These are phyloP conservation scores for Lavandula angustifolia DNA, from an alignment of 257 asterid species.

Conservation along the genomic window DNA sequence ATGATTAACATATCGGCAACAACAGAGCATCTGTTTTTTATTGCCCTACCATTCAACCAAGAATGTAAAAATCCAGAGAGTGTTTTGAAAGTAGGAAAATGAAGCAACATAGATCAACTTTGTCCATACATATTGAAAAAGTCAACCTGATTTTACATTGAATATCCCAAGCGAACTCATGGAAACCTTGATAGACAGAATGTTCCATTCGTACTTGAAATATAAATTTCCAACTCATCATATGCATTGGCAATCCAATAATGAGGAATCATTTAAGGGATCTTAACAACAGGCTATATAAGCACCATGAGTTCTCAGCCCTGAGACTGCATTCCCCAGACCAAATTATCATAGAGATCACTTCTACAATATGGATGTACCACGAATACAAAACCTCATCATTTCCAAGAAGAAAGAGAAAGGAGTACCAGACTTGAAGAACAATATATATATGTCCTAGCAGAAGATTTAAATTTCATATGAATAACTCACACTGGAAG, in stretches of 20 bases:
- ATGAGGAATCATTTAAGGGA: conserved; percentile 7
- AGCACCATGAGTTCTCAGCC: conserved; percentile 16
- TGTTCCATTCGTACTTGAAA: not conserved
- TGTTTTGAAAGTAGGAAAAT: not conserved
- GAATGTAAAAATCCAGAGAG: not conserved
- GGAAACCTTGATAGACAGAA: not conserved
- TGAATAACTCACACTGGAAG: conserved; percentile 51
- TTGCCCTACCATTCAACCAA: conserved; percentile 3
- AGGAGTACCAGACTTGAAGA: conserved; percentile 4
- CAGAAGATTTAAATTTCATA: not conserved
- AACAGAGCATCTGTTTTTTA: not conserved
- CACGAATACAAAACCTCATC: not conserved
- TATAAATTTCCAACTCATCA: conserved; percentile 8
- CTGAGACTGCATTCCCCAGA: conserved; percentile 8
- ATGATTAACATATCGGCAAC: not conserved
- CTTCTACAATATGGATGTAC: not conserved
- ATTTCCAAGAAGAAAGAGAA: conserved; percentile 7
- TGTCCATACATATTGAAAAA: not conserved
- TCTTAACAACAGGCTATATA: conserved; percentile 10
- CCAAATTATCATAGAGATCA: not conserved
- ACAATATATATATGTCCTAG: conserved; percentile 7
- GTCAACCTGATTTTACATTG: not conserved
- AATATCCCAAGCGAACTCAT: conserved; percentile 7
- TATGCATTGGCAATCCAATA: conserved; percentile 16
- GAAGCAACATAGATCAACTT: not conserved